Evolutionary conservation across 192 early-diverging fungal species (phyloP).

Genomic region (Backusella macrospora): DNA sequence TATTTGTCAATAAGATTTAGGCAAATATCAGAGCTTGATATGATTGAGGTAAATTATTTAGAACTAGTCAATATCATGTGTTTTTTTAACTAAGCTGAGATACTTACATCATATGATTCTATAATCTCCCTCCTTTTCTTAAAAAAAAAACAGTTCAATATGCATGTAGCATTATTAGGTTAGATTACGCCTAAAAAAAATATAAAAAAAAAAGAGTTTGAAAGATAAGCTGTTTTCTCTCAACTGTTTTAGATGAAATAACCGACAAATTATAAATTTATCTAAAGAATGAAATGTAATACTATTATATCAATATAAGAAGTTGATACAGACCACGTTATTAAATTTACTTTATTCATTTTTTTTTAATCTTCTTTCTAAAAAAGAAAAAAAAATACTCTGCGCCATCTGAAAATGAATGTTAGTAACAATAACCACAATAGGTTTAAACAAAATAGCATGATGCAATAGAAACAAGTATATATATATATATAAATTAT

Average conservation of each 20-base stretch:
- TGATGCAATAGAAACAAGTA: background rate
- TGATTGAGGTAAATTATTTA: background rate
- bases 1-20: constrained; percentile 3
- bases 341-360: background rate
- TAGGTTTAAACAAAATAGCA: background rate
- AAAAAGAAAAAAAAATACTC: background rate
- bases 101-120: constrained; percentile 1
- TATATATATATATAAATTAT: background rate
- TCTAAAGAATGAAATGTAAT: background rate
- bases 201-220: constrained; percentile 1
- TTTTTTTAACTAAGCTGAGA: background rate
- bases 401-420: background rate
- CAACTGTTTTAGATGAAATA: constrained; percentile 7
- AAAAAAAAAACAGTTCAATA: background rate
- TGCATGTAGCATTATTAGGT: background rate
- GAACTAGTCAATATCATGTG: background rate
- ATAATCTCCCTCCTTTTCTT: constrained; percentile 14
- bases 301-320: background rate
- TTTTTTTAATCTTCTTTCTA: background rate
- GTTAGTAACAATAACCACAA: background rate
- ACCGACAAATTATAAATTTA: background rate
- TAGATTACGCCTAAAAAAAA: constrained; percentile 5
- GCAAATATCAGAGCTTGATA: background rate
- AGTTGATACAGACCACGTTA: background rate
- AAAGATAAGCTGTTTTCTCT: background rate